These are phyloP conservation scores for Tolypocladium paradoxum DNA, from an alignment of 2,329 filamentous ascomycete genomes.

Conservation along the genomic window DNA sequence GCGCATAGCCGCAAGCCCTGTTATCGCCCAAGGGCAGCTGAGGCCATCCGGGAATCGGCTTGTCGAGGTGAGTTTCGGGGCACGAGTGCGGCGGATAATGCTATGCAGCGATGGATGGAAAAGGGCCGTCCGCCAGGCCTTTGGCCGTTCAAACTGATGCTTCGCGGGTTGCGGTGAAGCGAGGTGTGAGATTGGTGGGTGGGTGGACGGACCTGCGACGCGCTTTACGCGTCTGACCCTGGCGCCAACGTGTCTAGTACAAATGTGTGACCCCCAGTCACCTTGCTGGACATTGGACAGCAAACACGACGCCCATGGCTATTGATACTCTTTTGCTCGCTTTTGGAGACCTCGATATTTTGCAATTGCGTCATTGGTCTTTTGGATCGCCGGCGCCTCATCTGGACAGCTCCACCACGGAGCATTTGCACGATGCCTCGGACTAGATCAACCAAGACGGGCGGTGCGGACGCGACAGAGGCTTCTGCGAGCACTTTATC, in stretches of 20 bases:
- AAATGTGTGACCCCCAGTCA: background rate
- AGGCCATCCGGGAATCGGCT: background rate
- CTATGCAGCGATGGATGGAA: background rate
- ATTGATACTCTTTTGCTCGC: background rate
- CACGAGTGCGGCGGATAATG: background rate
- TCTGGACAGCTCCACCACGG: background rate
- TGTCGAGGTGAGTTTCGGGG: background rate
- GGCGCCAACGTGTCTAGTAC: background rate
- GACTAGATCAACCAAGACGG: slow-evolving; percentile 33
- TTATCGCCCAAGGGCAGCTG: slow-evolving; percentile 2
- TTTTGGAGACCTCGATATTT: background rate
- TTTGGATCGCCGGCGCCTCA: too few relatives aligned
- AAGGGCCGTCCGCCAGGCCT: background rate
- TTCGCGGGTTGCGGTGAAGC: background rate
- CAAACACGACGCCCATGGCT: background rate
- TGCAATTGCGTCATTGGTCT: too few relatives aligned
- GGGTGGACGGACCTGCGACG: slow-evolving; percentile 1
- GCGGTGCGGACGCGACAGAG: slow-evolving; percentile 13
- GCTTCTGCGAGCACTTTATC: slow-evolving; percentile 17
- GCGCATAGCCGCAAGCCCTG: slow-evolving; percentile 7
- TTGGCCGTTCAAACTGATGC: background rate
- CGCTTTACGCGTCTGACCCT: slow-evolving; percentile 7
- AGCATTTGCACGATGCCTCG: slow-evolving; percentile 30
- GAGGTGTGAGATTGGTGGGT: background rate
- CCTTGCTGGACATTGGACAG: background rate